A percentile compares a stretch with the other conserved stretches of the same genome.
Evolutionary conservation across 2,329 filamentous ascomycete species (phyloP).

Genomic region (Botrytis fragariae): DNA sequence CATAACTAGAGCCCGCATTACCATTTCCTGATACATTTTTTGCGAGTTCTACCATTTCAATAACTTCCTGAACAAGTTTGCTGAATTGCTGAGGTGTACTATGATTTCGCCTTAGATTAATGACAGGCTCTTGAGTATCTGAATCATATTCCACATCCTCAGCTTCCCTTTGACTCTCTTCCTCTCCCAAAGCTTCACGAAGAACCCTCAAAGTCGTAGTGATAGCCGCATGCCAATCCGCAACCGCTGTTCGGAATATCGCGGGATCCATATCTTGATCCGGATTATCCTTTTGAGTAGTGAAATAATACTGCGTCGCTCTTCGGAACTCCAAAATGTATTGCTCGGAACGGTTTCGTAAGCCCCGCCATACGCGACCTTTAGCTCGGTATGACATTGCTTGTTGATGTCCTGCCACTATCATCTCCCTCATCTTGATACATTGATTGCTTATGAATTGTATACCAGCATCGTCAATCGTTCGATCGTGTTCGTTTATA

Average conservation of each 20-base stretch:
- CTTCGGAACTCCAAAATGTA: slow-evolving; percentile 10
- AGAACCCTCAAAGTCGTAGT: not conserved
- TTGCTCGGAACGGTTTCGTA: slow-evolving; percentile 12
- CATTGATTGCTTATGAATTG: not conserved
- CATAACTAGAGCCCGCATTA: not conserved
- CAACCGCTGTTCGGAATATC: not conserved
- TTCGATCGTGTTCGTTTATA: not conserved
- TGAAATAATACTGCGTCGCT: slow-evolving; percentile 8
- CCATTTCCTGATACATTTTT: no score
- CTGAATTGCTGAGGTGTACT: slow-evolving; percentile 5
- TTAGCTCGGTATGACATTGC: slow-evolving; percentile 24
- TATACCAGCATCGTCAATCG: not conserved
- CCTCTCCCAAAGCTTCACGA: not conserved
- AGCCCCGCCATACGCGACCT: slow-evolving; percentile 24
- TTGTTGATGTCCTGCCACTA: not conserved
- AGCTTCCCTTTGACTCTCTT: slow-evolving; percentile 1
- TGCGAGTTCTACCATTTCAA: not conserved
- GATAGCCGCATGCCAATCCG: slow-evolving; percentile 1
- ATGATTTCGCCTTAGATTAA: slow-evolving; percentile 2
- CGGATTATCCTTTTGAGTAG: not conserved
- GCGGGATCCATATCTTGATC: not conserved
- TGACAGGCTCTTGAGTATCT: not conserved
- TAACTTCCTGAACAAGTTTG: not conserved
- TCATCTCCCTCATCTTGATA: not conserved
- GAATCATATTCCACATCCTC: slow-evolving; percentile 11